Evolutionary conservation across 1,139 yeast genomes (phyloP), one percentile per base, ranked within the genome.

Genomic region (Eremothecium cymbalariae): DNA sequence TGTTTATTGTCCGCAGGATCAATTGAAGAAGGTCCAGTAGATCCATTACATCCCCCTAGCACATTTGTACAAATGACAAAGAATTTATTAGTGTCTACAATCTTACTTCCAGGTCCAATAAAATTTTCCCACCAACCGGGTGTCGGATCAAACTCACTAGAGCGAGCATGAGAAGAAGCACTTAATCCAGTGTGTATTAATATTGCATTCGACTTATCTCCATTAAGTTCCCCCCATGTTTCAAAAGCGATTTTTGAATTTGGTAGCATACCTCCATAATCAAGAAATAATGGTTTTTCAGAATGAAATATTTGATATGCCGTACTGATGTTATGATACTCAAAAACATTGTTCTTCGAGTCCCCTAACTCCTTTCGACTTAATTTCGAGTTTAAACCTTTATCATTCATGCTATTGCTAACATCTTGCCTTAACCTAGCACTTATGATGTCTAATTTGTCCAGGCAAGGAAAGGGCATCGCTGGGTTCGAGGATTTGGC

Each of bases 101-200:
- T 33, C 43, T 80, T 75, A 39, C 71, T 68, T 4, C 79, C 90
- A 0, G 94, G 81, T 0, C 97, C 97, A 39, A 86, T 85, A 55
- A 86, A 86, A 37, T 76, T 70, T 52, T 86, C 96, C 97, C 97
- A 86, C 97, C 97, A 86, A 8, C 97, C 97, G 4, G 77, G 75
- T 44, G 73, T 73, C 3, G 72, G 56, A 55, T 86, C 86, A 23
- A 70, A 65, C 0, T 69, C 64, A 43, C 84, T 94, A 3, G 95
- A 82, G 50, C 74, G 82, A n/a, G 95, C 97, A 59, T 86, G 97
- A 1, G 95, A 83, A 0, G 94, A 82, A 0, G 96, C 95, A 0
- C 94, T 83, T 21, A 86, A 67, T 0, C 97, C 97, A 0, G 97
- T 88, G 52, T 86, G 96, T 6, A 86, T 62, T 24, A 88, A 64